phyloP scores from a whole-genome alignment of 805 yeast genomes.

The Metschnikowia cerradonensis region DNA sequence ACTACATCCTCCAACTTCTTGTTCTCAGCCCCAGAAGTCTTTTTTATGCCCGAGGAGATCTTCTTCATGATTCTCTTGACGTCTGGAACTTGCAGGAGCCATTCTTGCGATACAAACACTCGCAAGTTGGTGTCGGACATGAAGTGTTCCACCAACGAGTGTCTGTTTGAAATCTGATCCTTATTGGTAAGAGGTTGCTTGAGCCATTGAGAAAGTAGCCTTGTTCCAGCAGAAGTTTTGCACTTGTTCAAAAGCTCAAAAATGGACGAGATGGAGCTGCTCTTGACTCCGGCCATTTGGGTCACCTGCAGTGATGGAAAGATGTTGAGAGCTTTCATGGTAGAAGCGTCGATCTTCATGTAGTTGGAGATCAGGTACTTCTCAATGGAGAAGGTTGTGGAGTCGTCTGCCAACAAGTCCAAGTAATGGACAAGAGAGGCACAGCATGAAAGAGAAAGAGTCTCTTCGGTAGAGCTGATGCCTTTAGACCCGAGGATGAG shows the following conservation, averaged over 20 bases:
- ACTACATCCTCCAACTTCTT: slow-evolving; percentile 86
- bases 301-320: slow-evolving; percentile 48
- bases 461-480: slow-evolving; percentile 40
- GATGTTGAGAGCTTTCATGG: slow-evolving; percentile 80
- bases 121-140: slow-evolving; percentile 68
- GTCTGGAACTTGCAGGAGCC: slow-evolving; percentile 76
- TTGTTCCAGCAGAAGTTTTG: slow-evolving; percentile 83
- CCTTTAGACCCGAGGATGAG: slow-evolving; percentile 54
- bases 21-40: slow-evolving; percentile 31
- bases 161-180: slow-evolving; percentile 60
- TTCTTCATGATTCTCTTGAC: slow-evolving; percentile 71
- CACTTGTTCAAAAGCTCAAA: slow-evolving; percentile 86
- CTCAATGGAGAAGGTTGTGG: slow-evolving; percentile 54
- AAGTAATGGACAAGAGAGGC: slow-evolving; percentile 69
- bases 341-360: slow-evolving; percentile 89
- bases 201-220: slow-evolving; percentile 88
- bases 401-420: slow-evolving; percentile 55
- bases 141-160: slow-evolving; percentile 66
- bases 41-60: slow-evolving; percentile 37
- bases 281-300: slow-evolving; percentile 17
- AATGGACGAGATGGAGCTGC: slow-evolving; percentile 45
- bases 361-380: slow-evolving; percentile 71
- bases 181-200: slow-evolving; percentile 85
- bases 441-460: slow-evolving; percentile 56
- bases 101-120: slow-evolving; percentile 59